Base-by-base conservation (phyloP, 495 filamentous ascomycete genomes). In the Podospora conica region DNA sequence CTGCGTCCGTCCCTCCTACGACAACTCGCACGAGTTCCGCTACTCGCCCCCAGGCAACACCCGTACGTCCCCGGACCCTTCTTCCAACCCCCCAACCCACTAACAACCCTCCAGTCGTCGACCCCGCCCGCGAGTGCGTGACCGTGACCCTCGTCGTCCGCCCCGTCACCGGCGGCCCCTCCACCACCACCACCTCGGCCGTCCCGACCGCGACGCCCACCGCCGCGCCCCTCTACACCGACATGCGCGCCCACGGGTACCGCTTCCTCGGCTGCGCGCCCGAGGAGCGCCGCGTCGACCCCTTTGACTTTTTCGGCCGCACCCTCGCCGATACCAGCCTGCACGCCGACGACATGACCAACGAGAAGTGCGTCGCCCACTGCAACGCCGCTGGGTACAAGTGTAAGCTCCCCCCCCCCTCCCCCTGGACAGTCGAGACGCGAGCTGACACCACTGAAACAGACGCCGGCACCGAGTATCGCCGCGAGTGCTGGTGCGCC, bases 401-500 rank as follows among this genome's bases (percentile, higher is more conserved):
- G 60, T 87, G 29, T 31, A 11, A 31, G 29, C 12, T 29, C 2
- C 2, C 28, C 28, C 10, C 6, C 6, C 25, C 2, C 6, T 2
- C 25, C 25, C 25, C 3, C 25, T 27, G 3, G 25, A 6, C 3
- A 6, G 25, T 27, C 6, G 25, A 6, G 6, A 27, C 6, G 9
- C 2, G 28, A 31, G 3, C 29, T 31, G 29, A 31, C 29, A 31
- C 12, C 9, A 1, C 1, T 3, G 12, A 3, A 2, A 12, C 4
- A 31, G 29, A 81, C 72, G 84, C 82, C 68, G 89, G 89, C 62
- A 76, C 85, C 25, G 86, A 91, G 72, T 91, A 86, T 69, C 80
- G 79, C 58, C 84, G 82, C 57, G 86, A 92, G 73, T 89, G 87
- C 74, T 89, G 84, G 75, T 90, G 87, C 73, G 86, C 83, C 40